These are phyloP conservation scores for Maudiozyma bulderi DNA, from an alignment of 805 yeast genomes.

Conservation along the genomic window DNA sequence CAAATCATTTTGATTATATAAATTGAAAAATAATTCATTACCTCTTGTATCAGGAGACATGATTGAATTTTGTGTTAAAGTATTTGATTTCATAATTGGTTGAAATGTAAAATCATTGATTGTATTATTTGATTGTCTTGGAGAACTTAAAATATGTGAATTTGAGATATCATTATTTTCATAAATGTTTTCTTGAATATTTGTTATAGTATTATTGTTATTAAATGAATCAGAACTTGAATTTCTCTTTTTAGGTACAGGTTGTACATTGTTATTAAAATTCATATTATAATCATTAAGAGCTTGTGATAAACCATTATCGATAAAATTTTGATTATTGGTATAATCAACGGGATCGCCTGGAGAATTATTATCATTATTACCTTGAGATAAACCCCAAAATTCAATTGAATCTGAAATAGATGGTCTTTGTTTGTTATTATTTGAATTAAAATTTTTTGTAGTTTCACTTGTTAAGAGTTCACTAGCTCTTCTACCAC, in stretches of 20 bases:
- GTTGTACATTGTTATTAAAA: conserved; percentile 2
- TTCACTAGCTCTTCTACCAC: conserved; percentile 4
- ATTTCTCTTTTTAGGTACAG: conserved; percentile 2
- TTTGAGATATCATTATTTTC: not conserved
- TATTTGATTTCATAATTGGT: not conserved
- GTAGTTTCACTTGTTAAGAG: conserved; percentile 11
- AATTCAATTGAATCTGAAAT: conserved; percentile 23
- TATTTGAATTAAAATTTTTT: conserved; percentile 4
- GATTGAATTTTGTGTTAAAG: not conserved
- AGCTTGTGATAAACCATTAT: conserved; percentile 16
- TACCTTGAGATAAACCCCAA: conserved; percentile 18
- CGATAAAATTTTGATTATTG: not conserved
- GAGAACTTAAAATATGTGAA: conserved; percentile 2
- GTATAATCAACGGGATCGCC: not conserved
- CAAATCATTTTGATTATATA: not conserved
- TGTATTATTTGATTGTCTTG: conserved; percentile 2
- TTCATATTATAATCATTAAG: conserved; percentile 22
- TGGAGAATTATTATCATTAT: not conserved
- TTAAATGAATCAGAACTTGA: not conserved
- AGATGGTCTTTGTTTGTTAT: conserved; percentile 17
- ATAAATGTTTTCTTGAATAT: not conserved
- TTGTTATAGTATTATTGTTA: conserved; percentile 3
- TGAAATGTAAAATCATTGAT: not conserved
- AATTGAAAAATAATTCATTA: not conserved
- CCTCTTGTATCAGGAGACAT: not conserved